A percentile compares a stretch with the other conserved stretches of the same genome.
Evolutionary conservation across 164 flowering plant species (phyloP).

Genomic region (Sextonia rubra): DNA sequence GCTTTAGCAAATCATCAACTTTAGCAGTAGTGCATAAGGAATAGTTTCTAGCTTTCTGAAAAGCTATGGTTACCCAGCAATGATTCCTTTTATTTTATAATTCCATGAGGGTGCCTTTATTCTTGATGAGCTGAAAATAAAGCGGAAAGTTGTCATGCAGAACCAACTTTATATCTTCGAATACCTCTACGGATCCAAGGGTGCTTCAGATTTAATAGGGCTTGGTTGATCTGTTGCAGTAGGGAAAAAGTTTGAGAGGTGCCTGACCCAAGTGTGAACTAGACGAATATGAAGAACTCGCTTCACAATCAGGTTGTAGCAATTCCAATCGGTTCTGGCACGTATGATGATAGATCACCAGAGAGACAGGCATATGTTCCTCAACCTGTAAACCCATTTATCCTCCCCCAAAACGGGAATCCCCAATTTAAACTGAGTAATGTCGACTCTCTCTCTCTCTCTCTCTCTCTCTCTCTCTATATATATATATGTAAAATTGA

Average conservation of each 20-base stretch:
- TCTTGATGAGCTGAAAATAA: conserved; percentile 12
- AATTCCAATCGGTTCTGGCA: conserved; percentile 2
- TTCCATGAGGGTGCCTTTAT: background rate
- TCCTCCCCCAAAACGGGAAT: background rate
- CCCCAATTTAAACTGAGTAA: conserved; percentile 13
- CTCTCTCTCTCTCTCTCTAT: background rate
- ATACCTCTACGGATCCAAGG: background rate
- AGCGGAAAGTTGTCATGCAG: conserved; percentile 7
- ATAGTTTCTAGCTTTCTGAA: background rate
- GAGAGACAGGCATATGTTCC: background rate
- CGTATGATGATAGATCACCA: background rate
- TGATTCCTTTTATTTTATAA: background rate
- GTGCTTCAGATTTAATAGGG: background rate
- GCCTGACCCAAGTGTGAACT: background rate
- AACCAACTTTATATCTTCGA: conserved; percentile 1
- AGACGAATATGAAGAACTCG: conserved; percentile 7
- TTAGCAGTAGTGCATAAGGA: background rate
- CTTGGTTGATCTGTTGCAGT: background rate
- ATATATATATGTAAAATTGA: background rate
- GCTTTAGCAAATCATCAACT: too few species aligned
- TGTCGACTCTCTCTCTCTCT: background rate
- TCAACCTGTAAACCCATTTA: background rate
- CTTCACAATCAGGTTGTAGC: conserved; percentile 4
- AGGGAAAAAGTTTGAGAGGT: background rate
- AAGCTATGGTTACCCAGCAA: background rate